A percentile compares a stretch with the other conserved stretches of the same genome.
These are phyloP conservation scores for Kwoniella europaea DNA, from an alignment of 768 basidiomycete species.

Conservation along the genomic window DNA sequence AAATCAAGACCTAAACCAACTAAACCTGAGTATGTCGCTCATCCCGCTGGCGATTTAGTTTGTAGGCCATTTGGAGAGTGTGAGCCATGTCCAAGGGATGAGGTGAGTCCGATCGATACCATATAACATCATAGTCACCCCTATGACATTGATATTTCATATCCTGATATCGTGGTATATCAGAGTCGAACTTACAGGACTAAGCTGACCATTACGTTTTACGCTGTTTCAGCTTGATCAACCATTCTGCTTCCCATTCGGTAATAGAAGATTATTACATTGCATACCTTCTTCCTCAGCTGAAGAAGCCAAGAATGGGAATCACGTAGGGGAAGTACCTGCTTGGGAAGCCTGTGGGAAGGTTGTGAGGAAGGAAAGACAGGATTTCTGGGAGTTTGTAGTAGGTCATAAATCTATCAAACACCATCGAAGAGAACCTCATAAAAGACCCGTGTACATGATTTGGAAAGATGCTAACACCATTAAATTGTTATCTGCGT, in stretches of 20 bases:
- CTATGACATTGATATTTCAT: neutral
- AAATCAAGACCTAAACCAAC: constrained; percentile 3
- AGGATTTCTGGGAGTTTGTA: constrained; percentile 88
- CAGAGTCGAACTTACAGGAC: neutral
- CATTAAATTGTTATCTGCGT: neutral
- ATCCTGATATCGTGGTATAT: no score
- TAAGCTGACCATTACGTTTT: neutral
- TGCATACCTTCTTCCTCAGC: constrained; percentile 62
- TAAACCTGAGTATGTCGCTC: constrained; percentile 35
- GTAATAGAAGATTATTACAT: constrained; percentile 86
- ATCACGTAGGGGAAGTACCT: constrained; percentile 62
- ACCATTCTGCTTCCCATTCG: constrained; percentile 95
- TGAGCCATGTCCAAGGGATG: constrained; percentile 61
- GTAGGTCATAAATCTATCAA: constrained; percentile 62
- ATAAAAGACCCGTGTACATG: neutral
- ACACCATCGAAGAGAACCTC: no score
- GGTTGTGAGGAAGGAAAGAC: constrained; percentile 75
- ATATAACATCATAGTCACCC: neutral
- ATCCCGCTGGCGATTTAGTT: constrained; percentile 49
- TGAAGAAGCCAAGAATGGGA: constrained; percentile 16
- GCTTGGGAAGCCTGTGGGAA: constrained; percentile 96
- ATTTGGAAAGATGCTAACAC: neutral
- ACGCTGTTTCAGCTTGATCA: constrained; percentile 68
- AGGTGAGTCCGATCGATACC: constrained; percentile 51
- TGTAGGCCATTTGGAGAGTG: constrained; percentile 61